A percentile compares a stretch with the other conserved stretches of the same genome.
Conservation (phyloP, 305 asterid species). For the Nicotiana rustica region DNA sequence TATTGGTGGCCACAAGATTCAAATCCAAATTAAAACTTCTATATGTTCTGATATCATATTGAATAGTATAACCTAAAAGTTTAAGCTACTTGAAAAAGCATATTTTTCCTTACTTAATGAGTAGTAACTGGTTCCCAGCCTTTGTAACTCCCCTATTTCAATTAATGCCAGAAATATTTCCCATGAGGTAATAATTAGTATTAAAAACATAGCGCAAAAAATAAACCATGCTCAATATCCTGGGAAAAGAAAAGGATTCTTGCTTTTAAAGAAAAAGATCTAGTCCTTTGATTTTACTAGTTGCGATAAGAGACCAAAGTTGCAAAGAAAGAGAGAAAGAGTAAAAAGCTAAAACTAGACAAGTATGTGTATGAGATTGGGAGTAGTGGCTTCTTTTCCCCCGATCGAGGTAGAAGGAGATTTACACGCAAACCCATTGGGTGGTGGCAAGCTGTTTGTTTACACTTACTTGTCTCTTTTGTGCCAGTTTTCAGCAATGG, state of each 20-base stretch:
- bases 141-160: not conserved
- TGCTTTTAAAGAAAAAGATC: not conserved
- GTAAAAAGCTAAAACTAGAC: not conserved
- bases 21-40: too few relatives aligned
- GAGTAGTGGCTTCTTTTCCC: too few relatives aligned
- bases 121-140: not conserved
- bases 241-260: constrained; percentile 2
- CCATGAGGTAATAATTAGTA: not conserved
- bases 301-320: constrained; percentile 31
- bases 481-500: not conserved
- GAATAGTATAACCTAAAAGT: too few relatives aligned
- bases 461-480: not conserved
- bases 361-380: not conserved
- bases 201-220: not conserved
- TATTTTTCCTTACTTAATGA: too few relatives aligned
- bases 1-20: too few relatives aligned
- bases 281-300: constrained; percentile 25
- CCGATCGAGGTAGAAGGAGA: not conserved
- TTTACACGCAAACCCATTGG: constrained; percentile 29
- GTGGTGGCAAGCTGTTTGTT: not conserved
- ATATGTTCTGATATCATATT: too few relatives aligned
- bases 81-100: too few relatives aligned
- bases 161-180: not conserved
- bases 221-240: not conserved
- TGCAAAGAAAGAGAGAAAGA: not conserved